A percentile compares a stretch with the other conserved stretches of the same genome.
These are phyloP conservation scores for Tetracentron sinense DNA, from an alignment of 164 flowering plant species.

Conservation along the genomic window DNA sequence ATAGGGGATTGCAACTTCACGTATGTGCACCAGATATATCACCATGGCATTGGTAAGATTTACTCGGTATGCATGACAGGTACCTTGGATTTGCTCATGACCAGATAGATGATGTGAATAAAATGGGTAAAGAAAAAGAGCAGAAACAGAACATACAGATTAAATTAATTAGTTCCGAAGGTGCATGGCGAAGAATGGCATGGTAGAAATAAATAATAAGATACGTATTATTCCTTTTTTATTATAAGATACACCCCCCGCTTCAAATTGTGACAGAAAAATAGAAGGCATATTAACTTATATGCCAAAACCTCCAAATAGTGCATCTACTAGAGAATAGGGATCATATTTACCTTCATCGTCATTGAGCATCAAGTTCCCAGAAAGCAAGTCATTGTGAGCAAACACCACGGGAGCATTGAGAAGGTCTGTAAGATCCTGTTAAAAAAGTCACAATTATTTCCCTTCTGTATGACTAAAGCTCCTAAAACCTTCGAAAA, in stretches of 20 bases:
- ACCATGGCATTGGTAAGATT: not conserved
- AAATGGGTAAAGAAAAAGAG: not conserved
- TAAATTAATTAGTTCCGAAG: too few species aligned
- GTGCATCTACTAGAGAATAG: not conserved
- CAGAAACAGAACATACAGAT: not conserved
- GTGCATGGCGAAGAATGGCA: not conserved
- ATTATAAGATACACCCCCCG: too few species aligned
- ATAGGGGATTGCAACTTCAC: not conserved
- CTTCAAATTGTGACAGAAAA: not conserved
- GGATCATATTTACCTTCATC: slow-evolving; percentile 56
- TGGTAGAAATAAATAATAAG: not conserved
- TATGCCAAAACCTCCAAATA: not conserved
- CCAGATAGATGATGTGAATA: not conserved
- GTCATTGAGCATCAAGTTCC: slow-evolving; percentile 88
- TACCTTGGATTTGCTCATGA: not conserved
- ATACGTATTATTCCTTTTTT: too few species aligned
- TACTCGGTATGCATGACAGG: not conserved
- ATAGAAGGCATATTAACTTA: not conserved
- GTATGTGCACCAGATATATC: not conserved
- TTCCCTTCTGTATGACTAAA: not conserved
- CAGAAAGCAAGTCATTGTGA: slow-evolving; percentile 94
- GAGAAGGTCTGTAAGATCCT: slow-evolving; percentile 68
- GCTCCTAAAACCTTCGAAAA: not conserved
- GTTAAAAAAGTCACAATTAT: slow-evolving; percentile 28
- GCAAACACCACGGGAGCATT: slow-evolving; percentile 84